Conservation (phyloP, 108 stramenopile species). For the Craspedostauros australis region DNA sequence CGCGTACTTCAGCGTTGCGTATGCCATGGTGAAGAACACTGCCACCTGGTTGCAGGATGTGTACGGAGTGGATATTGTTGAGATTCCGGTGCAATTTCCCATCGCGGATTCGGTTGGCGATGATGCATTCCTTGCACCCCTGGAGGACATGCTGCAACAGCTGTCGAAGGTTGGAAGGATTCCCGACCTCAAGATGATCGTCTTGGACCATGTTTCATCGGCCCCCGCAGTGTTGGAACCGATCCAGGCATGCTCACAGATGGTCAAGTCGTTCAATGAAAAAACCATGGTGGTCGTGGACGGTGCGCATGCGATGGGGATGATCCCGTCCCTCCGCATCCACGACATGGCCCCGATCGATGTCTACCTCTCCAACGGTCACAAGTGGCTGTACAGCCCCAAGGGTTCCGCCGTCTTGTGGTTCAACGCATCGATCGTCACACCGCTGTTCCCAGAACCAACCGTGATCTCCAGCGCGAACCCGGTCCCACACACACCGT, state of each 20-base stretch:
- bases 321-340: constrained; percentile 4
- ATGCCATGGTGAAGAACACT: constrained; percentile 27
- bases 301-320: constrained; percentile 22
- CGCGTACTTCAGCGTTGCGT: constrained; percentile 8
- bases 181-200: constrained; percentile 2
- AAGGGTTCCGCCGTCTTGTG: constrained; percentile 26
- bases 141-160: neutral
- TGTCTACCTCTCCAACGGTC: constrained; percentile 19
- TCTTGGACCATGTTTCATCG: constrained; percentile 12
- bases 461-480: constrained; percentile 19
- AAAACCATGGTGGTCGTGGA: constrained; percentile 17
- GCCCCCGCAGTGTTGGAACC: constrained; percentile 9
- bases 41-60: neutral
- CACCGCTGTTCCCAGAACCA: constrained; percentile 11
- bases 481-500: neutral
- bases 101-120: neutral
- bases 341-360: constrained; percentile 2
- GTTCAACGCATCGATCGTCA: constrained; percentile 4
- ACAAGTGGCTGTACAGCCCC: constrained; percentile 28
- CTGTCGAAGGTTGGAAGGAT: neutral
- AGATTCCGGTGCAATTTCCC: constrained; percentile 6
- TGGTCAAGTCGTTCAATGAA: neutral
- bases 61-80: constrained; percentile 6
- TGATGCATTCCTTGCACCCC: neutral
- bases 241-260: neutral